Percentiles rank a stretch among this genome's conserved stretches.
phyloP scores from a whole-genome alignment of 164 flowering plant species.

The Sextonia rubra region DNA sequence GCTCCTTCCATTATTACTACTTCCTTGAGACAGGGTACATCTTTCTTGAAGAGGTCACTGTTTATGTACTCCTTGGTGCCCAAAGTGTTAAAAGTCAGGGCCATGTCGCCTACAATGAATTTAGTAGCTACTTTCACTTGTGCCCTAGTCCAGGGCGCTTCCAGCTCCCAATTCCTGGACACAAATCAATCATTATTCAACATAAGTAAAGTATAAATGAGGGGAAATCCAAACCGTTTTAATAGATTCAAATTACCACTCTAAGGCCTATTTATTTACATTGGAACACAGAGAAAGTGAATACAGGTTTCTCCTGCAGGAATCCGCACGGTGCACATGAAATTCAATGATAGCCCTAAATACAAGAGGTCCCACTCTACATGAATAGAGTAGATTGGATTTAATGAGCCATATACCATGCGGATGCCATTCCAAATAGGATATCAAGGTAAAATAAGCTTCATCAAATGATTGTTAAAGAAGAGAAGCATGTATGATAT shows the following conservation, averaged over 20 bases:
- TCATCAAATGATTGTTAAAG: no score
- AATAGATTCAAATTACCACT: not conserved
- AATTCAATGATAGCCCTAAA: not conserved
- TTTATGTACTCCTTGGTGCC: conserved; percentile 32
- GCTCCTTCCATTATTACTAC: conserved; percentile 12
- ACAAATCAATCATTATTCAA: not conserved
- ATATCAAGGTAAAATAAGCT: no score
- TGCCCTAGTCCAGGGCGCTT: conserved; percentile 45
- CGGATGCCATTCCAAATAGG: no score
- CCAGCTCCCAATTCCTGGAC: conserved; percentile 47
- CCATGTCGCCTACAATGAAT: conserved; percentile 39
- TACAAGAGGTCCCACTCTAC: not conserved
- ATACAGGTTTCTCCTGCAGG: not conserved
- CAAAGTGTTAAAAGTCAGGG: conserved; percentile 21
- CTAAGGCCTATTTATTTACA: no score
- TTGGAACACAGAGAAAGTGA: not conserved
- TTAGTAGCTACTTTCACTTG: conserved; percentile 42
- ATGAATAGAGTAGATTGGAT: no score
- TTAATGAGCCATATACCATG: no score
- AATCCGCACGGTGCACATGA: no score
- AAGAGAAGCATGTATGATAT: no score
- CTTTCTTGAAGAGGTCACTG: conserved; percentile 26
- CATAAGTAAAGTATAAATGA: not conserved
- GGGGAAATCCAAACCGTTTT: not conserved
- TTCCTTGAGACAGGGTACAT: conserved; percentile 12